These are phyloP conservation scores for Kazachstania martiniae DNA, from an alignment of 805 yeast species.

Conservation along the genomic window DNA sequence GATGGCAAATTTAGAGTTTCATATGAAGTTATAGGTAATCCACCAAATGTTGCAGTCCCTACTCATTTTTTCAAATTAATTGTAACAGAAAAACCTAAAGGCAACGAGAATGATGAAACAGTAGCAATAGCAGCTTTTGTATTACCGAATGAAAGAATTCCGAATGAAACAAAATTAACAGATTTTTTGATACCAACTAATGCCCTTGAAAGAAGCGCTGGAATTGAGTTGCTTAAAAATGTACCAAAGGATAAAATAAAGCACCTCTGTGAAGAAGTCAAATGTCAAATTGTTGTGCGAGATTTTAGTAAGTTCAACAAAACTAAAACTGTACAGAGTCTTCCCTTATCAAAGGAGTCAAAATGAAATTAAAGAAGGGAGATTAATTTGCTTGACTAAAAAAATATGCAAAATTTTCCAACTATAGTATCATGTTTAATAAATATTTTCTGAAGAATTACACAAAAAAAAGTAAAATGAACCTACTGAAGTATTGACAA, in stretches of 20 bases:
- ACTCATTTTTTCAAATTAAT: slow-evolving; percentile 90
- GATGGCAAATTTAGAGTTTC: slow-evolving; percentile 80
- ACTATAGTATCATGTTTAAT: too few relatives aligned
- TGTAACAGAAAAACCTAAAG: slow-evolving; percentile 60
- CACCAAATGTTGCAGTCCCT: slow-evolving; percentile 94
- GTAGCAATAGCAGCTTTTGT: slow-evolving; percentile 88
- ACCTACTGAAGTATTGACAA: too few relatives aligned
- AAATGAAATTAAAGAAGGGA: too few relatives aligned
- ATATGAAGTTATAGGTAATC: slow-evolving; percentile 92
- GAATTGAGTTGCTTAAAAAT: slow-evolving; percentile 66
- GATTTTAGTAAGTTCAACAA: slow-evolving; percentile 45
- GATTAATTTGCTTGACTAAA: too few relatives aligned
- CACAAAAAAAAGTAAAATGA: too few relatives aligned
- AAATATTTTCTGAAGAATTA: too few relatives aligned
- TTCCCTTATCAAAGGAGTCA: neutral
- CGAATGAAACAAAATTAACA: slow-evolving; percentile 58
- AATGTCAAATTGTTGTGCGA: slow-evolving; percentile 70
- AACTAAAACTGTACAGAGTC: neutral
- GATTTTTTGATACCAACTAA: slow-evolving; percentile 81
- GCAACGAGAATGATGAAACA: slow-evolving; percentile 23
- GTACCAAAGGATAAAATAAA: slow-evolving; percentile 47
- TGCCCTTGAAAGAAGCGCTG: slow-evolving; percentile 79
- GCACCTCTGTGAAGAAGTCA: slow-evolving; percentile 68
- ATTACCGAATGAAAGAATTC: slow-evolving; percentile 74
- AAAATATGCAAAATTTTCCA: too few relatives aligned